Percentiles rank a stretch among this genome's conserved stretches.
Evolutionary conservation across 2,329 filamentous ascomycete species (phyloP).

Genomic region (Mollisia scopiformis): DNA sequence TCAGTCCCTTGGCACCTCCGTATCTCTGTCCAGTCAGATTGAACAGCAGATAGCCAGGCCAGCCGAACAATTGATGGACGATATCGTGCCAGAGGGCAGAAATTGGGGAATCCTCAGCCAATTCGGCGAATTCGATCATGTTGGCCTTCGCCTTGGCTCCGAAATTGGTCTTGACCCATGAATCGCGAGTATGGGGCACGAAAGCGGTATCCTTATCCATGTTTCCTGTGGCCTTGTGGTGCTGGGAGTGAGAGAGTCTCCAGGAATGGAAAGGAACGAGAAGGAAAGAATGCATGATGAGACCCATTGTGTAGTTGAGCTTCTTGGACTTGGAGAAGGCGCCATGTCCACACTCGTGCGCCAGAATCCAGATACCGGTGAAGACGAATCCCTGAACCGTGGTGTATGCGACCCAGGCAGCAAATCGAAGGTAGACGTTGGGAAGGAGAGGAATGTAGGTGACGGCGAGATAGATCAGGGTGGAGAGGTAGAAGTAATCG

Average conservation of each 20-base stretch:
- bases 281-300: constrained; percentile 66
- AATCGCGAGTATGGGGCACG: constrained; percentile 52
- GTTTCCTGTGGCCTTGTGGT: constrained; percentile 70
- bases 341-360: constrained; percentile 73
- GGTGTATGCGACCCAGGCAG: constrained; percentile 62
- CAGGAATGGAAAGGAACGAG: constrained; percentile 74
- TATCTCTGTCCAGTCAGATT: constrained; percentile 47
- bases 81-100: constrained; percentile 57
- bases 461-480: constrained; percentile 51
- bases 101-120: constrained; percentile 66
- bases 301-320: constrained; percentile 67
- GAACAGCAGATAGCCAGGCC: constrained; percentile 65
- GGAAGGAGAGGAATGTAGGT: constrained; percentile 57
- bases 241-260: constrained; percentile 71
- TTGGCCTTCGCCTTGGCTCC: constrained; percentile 32
- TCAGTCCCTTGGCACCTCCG: constrained; percentile 31
- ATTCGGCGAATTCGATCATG: constrained; percentile 49
- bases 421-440: constrained; percentile 47
- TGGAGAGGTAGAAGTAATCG: constrained; percentile 54
- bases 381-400: constrained; percentile 68
- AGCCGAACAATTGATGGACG: constrained; percentile 65
- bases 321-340: constrained; percentile 62
- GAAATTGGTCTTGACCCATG: constrained; percentile 34
- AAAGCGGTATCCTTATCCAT: constrained; percentile 70
- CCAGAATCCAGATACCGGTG: constrained; percentile 73